Evolutionary conservation across 2,329 filamentous ascomycete species (phyloP).

Genomic region (Neonectria sp.): DNA sequence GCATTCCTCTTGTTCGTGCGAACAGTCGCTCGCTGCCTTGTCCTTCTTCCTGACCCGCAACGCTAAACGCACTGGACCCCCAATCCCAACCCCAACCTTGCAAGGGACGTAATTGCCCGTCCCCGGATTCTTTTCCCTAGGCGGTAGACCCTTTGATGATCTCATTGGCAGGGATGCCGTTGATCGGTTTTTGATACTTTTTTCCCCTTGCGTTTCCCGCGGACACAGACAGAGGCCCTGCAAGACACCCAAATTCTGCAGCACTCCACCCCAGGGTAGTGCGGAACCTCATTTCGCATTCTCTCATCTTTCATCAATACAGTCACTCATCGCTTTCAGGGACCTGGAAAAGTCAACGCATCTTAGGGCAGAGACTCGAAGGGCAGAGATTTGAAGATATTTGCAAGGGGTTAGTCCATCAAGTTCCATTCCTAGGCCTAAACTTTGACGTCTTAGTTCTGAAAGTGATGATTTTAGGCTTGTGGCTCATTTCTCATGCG

Average conservation of each 20-base stretch:
- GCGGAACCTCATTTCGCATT: neutral
- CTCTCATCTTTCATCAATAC: neutral
- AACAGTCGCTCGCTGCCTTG: no score
- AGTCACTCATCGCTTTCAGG: neutral
- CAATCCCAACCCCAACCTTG: conserved; percentile 13
- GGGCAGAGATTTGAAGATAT: no score
- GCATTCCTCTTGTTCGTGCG: no score
- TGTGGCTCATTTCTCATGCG: neutral
- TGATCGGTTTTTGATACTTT: neutral
- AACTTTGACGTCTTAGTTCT: neutral
- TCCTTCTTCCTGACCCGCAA: conserved; percentile 12
- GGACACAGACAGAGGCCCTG: conserved; percentile 8
- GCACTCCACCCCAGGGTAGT: conserved; percentile 2
- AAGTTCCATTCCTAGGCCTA: no score
- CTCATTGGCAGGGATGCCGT: conserved; percentile 30
- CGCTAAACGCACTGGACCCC: conserved; percentile 20
- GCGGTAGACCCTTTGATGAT: conserved; percentile 19
- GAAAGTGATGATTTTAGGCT: neutral
- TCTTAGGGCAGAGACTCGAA: neutral
- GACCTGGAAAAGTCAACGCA: neutral
- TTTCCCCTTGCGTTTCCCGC: neutral
- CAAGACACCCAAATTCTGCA: conserved; percentile 2
- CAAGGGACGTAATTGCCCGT: conserved; percentile 20
- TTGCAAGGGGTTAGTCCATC: no score
- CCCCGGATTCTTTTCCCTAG: conserved; percentile 20